Conservation (phyloP, 73 alveolate genomes). For the Tetrahymena thermophila region DNA sequence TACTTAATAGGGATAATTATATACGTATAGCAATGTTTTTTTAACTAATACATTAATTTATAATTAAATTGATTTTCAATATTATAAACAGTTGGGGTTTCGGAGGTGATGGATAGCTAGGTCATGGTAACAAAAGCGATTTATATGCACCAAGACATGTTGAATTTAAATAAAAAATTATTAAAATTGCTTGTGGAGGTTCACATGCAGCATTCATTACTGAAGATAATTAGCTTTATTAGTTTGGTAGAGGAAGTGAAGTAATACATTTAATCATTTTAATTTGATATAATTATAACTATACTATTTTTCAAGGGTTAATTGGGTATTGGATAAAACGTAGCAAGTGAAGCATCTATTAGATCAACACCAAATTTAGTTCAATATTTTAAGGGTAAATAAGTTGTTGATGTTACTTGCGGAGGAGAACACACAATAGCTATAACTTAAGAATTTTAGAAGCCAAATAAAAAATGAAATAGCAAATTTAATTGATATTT, state of each 20-base stretch:
- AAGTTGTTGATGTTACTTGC: constrained; percentile 26
- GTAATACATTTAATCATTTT: neutral
- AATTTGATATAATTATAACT: neutral
- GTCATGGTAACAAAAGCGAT: constrained; percentile 17
- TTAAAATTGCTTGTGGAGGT: constrained; percentile 27
- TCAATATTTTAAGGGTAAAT: neutral
- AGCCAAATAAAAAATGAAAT: neutral
- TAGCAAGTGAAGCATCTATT: constrained; percentile 5
- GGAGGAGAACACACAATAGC: constrained; percentile 42
- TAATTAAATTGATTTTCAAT: neutral
- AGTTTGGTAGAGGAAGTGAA: constrained; percentile 42
- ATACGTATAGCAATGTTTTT: neutral
- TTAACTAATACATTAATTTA: too few relatives aligned
- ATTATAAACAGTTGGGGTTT: constrained; percentile 12
- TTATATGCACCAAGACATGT: constrained; percentile 23
- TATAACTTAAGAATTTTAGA: neutral
- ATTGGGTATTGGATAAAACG: constrained; percentile 22
- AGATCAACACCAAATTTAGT: constrained; percentile 20
- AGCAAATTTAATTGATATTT: too few relatives aligned
- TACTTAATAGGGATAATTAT: neutral
- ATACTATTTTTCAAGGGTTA: neutral
- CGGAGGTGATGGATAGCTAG: constrained; percentile 44
- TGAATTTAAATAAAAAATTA: constrained; percentile 6
- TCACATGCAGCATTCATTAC: constrained; percentile 21
- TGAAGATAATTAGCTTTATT: constrained; percentile 3